Percentiles rank a stretch among this genome's conserved stretches.
phyloP scores from a whole-genome alignment of 441 rosid species.

The Pelargonium citronellum region DNA sequence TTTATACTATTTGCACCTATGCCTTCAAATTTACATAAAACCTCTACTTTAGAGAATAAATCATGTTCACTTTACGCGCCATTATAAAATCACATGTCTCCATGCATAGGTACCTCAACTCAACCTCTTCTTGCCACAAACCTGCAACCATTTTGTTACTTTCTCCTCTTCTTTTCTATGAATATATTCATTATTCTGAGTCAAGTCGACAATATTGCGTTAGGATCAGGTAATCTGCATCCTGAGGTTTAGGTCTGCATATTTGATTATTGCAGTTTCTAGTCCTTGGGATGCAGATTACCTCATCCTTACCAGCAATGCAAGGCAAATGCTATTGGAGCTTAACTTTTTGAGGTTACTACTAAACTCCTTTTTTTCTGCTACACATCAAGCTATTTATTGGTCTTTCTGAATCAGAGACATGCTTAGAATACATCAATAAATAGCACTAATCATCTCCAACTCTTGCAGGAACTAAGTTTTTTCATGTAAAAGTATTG shows the following conservation, averaged over 20 bases:
- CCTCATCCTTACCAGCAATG: not conserved
- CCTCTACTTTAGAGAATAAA: not conserved
- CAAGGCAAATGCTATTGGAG: not conserved
- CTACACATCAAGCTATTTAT: no score
- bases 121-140: not conserved
- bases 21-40: no score
- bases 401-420: no score
- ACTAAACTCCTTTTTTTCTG: no score
- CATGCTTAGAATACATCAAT: no score
- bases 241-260: slow-evolving; percentile 53
- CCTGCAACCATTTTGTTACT: not conserved
- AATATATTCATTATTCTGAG: not conserved
- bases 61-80: not conserved
- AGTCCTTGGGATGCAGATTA: slow-evolving; percentile 8
- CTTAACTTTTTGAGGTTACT: no score
- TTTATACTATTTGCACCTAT: not conserved
- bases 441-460: no score
- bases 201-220: not conserved
- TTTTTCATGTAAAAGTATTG: no score
- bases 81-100: not conserved
- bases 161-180: not conserved
- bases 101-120: not conserved
- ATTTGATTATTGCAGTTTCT: not conserved
- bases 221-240: slow-evolving; percentile 73
- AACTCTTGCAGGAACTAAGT: no score